Conservation (phyloP, 345 rosid species). For the Mallotus nudiflorus region DNA sequence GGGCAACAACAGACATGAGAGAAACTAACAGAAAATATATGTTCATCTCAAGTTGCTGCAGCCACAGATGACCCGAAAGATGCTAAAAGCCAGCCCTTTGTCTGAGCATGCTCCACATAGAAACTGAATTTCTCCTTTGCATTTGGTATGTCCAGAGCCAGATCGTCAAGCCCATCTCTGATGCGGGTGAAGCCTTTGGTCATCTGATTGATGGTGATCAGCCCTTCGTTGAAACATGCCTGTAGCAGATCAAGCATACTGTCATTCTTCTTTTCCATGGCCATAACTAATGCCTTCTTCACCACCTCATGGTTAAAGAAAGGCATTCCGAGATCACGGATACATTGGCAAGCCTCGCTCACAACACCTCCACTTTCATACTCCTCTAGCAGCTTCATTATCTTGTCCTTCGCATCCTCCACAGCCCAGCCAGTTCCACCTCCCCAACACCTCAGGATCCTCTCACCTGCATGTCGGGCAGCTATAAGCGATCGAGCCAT, state of each 20-base stretch:
- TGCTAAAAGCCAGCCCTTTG: conserved; percentile 77
- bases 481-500: conserved; percentile 77
- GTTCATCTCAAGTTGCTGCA: conserved; percentile 42
- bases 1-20: conserved; percentile 40
- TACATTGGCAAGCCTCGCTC: conserved; percentile 94
- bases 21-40: conserved; percentile 7
- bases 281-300: conserved; percentile 98
- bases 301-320: conserved; percentile 98
- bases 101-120: conserved; percentile 68
- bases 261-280: conserved; percentile 99
- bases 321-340: conserved; percentile 95
- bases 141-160: conserved; percentile 93
- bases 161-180: conserved; percentile 88
- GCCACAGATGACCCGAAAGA: conserved; percentile 41
- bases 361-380: conserved; percentile 87
- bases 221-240: conserved; percentile 80
- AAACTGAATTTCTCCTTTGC: conserved; percentile 75
- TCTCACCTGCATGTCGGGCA: conserved; percentile 98
- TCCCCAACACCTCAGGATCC: conserved; percentile 98
- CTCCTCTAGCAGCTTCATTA: conserved; percentile 89
- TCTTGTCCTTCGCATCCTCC: conserved; percentile 99
- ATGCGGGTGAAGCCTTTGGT: conserved; percentile 86
- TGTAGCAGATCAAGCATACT: conserved; percentile 79
- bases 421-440: conserved; percentile 99
- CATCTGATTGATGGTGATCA: conserved; percentile 91